Percentiles rank a stretch among this genome's conserved stretches.
phyloP scores from a whole-genome alignment of 148 eudicot species.

The Cornus florida region DNA sequence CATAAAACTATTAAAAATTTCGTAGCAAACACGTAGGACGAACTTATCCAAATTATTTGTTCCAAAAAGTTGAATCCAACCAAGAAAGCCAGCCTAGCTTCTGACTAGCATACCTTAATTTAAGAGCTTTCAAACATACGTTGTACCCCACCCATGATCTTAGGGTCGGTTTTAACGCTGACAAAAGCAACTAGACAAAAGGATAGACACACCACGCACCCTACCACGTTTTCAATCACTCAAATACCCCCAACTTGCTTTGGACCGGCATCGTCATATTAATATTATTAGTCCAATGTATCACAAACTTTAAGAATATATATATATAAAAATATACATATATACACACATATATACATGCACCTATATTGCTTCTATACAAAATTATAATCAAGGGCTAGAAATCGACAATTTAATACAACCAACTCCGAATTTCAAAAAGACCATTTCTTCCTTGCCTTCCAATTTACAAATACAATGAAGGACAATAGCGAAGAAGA shows the following conservation, averaged over 20 bases:
- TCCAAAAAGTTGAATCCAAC: not conserved
- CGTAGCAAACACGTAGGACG: no score
- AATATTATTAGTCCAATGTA: not conserved
- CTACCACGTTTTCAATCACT: not conserved
- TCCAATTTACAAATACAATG: conserved; percentile 19
- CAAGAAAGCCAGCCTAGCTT: not conserved
- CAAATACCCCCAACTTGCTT: conserved; percentile 7
- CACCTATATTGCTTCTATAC: not conserved
- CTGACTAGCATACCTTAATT: not conserved
- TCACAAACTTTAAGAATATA: no score
- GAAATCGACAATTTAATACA: not conserved
- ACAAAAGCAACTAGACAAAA: conserved; percentile 2
- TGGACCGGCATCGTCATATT: not conserved
- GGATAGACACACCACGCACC: conserved; percentile 16
- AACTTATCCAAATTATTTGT: no score
- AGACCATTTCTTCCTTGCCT: conserved; percentile 16
- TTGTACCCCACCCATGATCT: not conserved
- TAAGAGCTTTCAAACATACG: not conserved
- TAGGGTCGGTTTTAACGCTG: not conserved
- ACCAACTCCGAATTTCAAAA: not conserved
- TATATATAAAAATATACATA: not conserved
- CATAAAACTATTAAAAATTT: no score
- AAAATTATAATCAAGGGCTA: not conserved
- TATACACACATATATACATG: no score
- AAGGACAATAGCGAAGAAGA: conserved; percentile 18